These are phyloP conservation scores for Phragmites australis DNA, from an alignment of 176 grass and related monocot genomes.

Conservation along the genomic window DNA sequence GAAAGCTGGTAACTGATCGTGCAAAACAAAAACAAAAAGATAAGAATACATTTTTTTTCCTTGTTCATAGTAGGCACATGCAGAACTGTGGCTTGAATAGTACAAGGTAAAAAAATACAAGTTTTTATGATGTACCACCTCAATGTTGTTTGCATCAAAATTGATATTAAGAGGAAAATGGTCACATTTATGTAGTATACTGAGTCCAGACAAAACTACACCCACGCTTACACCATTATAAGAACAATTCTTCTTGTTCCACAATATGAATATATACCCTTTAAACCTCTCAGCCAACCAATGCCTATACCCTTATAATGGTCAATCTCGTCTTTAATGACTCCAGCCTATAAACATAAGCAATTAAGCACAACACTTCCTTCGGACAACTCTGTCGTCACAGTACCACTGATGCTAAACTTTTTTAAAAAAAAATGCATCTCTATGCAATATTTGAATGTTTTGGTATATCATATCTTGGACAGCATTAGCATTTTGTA, in stretches of 20 bases:
- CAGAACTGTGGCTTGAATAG: constrained; percentile 7
- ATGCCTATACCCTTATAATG: constrained; percentile 11
- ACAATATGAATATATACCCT: constrained; percentile 10
- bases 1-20: constrained; percentile 70
- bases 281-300: constrained; percentile 24
- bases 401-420: constrained; percentile 13
- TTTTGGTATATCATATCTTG: constrained; percentile 20
- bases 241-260: constrained; percentile 1
- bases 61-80: constrained; percentile 9
- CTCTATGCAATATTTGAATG: constrained; percentile 28
- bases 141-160: constrained; percentile 24
- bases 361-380: constrained; percentile 20
- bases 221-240: not conserved
- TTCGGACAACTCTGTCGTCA: not conserved
- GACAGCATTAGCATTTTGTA: not conserved
- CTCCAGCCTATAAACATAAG: not conserved
- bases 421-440: not conserved
- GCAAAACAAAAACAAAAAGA: constrained; percentile 16
- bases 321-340: constrained; percentile 5
- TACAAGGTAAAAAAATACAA: not conserved
- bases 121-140: constrained; percentile 13
- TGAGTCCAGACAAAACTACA: not conserved
- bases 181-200: not conserved
- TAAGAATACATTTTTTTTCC: not conserved
- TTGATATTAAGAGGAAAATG: constrained; percentile 5